phyloP scores from a whole-genome alignment of 2,329 filamentous ascomycete species.

The Phialophora expanda region DNA sequence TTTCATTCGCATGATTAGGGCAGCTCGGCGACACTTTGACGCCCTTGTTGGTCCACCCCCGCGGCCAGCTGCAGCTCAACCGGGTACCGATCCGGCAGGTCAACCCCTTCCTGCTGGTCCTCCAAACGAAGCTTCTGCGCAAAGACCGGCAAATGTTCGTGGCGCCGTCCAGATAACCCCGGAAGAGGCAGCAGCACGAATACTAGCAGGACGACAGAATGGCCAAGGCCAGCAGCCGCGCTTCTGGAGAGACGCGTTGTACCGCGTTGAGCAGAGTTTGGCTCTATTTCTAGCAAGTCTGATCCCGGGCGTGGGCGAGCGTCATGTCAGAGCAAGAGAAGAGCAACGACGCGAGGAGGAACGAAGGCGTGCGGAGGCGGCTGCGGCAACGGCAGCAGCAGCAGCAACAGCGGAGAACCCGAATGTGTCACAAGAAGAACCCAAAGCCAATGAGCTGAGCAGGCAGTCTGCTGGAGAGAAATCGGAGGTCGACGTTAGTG shows the following conservation, averaged over 20 bases:
- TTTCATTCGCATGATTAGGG: slow-evolving; percentile 46
- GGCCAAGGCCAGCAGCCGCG: slow-evolving; percentile 21
- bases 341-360: slow-evolving; percentile 37
- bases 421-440: neutral
- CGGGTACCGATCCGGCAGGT: slow-evolving; percentile 11
- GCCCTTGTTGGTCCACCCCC: slow-evolving; percentile 43
- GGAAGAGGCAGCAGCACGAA: slow-evolving; percentile 38
- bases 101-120: slow-evolving; percentile 8
- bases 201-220: slow-evolving; percentile 36
- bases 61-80: slow-evolving; percentile 30
- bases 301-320: slow-evolving; percentile 66
- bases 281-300: slow-evolving; percentile 68
- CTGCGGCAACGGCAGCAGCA: slow-evolving; percentile 6
- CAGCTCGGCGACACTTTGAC: slow-evolving; percentile 53
- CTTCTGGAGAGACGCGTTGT: slow-evolving; percentile 32
- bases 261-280: slow-evolving; percentile 58
- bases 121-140: neutral
- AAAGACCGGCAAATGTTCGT: slow-evolving; percentile 31
- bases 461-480: neutral
- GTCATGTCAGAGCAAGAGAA: slow-evolving; percentile 62
- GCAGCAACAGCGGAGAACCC: neutral
- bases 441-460: neutral
- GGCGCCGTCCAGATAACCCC: slow-evolving; percentile 34
- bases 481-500: slow-evolving; percentile 9
- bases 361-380: slow-evolving; percentile 29